Evolutionary conservation across 192 early-diverging fungal genomes (phyloP).

Genomic region (Backusella westeae): DNA sequence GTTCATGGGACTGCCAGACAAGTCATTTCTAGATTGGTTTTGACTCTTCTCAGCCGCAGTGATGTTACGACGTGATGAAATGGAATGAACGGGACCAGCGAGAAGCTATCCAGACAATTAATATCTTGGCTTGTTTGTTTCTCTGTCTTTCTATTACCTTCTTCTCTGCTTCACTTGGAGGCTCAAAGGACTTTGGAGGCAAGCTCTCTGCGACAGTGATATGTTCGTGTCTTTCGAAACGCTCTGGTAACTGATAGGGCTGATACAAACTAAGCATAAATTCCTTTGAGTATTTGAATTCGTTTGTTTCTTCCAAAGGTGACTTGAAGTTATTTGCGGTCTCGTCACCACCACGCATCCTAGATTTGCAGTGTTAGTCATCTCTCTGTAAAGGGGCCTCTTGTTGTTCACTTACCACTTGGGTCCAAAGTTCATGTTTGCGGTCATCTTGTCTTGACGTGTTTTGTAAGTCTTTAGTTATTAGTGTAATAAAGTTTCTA

Average conservation of each 20-base stretch:
- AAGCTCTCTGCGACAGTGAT: constrained; percentile 61
- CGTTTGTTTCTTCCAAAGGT: constrained; percentile 31
- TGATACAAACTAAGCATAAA: constrained; percentile 72
- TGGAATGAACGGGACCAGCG: constrained; percentile 29
- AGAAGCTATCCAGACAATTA: constrained; percentile 13
- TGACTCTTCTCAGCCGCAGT: constrained; percentile 11
- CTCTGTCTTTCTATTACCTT: constrained; percentile 41
- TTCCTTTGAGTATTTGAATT: constrained; percentile 72
- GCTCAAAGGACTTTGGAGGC: constrained; percentile 55
- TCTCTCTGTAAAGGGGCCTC: background rate
- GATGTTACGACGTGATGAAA: constrained; percentile 26
- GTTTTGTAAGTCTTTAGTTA: background rate
- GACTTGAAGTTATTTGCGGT: background rate
- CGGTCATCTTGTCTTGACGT: constrained; percentile 28
- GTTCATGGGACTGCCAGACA: constrained; percentile 17
- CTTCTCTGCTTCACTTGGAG: constrained; percentile 49
- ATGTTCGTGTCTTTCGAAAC: constrained; percentile 66
- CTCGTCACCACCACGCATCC: constrained; percentile 33
- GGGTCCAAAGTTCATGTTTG: constrained; percentile 80
- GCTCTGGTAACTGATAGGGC: constrained; percentile 49
- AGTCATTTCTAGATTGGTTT: background rate
- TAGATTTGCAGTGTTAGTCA: background rate
- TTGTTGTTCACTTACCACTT: constrained; percentile 52
- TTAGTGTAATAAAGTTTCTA: background rate
- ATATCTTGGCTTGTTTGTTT: background rate